A percentile compares a stretch with the other conserved stretches of the same genome.
Evolutionary conservation across 495 filamentous ascomycete species (phyloP).

Genomic region (Penicillium psychrofluorescens): DNA sequence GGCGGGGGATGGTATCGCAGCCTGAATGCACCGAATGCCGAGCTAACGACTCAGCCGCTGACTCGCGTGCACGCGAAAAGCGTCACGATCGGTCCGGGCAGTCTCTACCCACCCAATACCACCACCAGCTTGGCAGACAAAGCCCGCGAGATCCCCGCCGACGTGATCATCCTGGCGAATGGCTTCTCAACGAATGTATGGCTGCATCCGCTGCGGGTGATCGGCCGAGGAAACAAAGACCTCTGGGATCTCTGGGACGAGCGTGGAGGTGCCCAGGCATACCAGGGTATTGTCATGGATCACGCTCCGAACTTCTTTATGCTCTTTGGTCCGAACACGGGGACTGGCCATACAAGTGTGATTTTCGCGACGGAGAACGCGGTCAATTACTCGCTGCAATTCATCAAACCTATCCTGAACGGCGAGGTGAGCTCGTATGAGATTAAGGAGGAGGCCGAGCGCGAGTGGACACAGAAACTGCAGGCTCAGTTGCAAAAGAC

Average conservation of each 20-base stretch:
- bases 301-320: conserved; percentile 66
- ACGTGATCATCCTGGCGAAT: conserved; percentile 53
- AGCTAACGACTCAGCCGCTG: conserved; percentile 50
- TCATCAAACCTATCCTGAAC: conserved; percentile 34
- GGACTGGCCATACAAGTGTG: conserved; percentile 56
- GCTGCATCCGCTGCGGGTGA: conserved; percentile 24
- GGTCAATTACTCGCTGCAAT: conserved; percentile 40
- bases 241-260: conserved; percentile 49
- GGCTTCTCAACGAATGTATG: conserved; percentile 45
- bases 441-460: conserved; percentile 45
- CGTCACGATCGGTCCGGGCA: conserved; percentile 47
- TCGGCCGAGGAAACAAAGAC: conserved; percentile 38
- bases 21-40: conserved; percentile 46
- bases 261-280: conserved; percentile 56
- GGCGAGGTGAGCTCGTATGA: conserved; percentile 35
- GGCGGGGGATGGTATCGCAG: conserved; percentile 49
- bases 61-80: conserved; percentile 39
- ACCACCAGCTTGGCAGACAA: conserved; percentile 23
- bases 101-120: conserved; percentile 32
- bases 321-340: conserved; percentile 59
- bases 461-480: conserved; percentile 44
- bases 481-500: conserved; percentile 46
- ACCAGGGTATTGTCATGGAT: conserved; percentile 57
- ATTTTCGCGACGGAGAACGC: conserved; percentile 55
- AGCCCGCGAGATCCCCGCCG: conserved; percentile 42